These are phyloP conservation scores for Tillandsia leiboldiana DNA, from an alignment of 176 grass and related monocot genomes.

Conservation along the genomic window DNA sequence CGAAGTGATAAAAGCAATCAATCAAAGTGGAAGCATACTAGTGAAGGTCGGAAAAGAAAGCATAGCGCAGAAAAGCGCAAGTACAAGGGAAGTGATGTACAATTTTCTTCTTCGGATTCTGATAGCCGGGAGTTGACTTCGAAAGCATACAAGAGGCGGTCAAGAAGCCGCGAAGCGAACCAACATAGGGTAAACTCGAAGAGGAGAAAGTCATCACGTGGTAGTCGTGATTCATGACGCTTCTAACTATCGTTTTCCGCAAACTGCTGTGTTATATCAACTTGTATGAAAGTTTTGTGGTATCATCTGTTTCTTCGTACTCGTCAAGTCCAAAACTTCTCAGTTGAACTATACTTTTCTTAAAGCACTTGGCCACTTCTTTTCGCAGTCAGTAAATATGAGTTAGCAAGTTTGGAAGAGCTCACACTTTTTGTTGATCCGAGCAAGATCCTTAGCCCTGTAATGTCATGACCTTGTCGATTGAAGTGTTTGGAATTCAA, in stretches of 20 bases:
- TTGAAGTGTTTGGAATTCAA: too few species aligned
- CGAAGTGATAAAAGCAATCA: constrained; percentile 5
- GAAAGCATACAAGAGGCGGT: constrained; percentile 10
- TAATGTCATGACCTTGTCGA: too few species aligned
- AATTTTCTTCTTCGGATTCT: constrained; percentile 8
- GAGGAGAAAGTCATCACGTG: constrained; percentile 8
- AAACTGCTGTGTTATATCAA: background rate
- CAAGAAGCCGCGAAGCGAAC: constrained; percentile 25
- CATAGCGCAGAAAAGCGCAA: constrained; percentile 17
- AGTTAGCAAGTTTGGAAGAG: too few species aligned
- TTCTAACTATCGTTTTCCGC: constrained; percentile 7
- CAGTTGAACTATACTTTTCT: too few species aligned
- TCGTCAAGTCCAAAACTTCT: too few species aligned
- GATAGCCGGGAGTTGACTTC: constrained; percentile 14
- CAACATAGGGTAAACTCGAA: constrained; percentile 7
- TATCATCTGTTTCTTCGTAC: too few species aligned
- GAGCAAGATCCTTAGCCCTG: too few species aligned
- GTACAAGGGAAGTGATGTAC: constrained; percentile 3
- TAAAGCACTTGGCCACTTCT: too few species aligned
- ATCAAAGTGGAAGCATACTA: constrained; percentile 10
- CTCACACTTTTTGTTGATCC: too few species aligned
- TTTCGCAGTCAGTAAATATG: too few species aligned
- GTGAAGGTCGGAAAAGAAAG: constrained; percentile 27
- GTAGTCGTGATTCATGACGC: constrained; percentile 4
- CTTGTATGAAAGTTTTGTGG: too few species aligned